Percentiles rank a stretch among this genome's conserved stretches.
These are phyloP conservation scores for Hanseniaspora uvarum DNA, from an alignment of 1,139 yeast species.

Conservation along the genomic window DNA sequence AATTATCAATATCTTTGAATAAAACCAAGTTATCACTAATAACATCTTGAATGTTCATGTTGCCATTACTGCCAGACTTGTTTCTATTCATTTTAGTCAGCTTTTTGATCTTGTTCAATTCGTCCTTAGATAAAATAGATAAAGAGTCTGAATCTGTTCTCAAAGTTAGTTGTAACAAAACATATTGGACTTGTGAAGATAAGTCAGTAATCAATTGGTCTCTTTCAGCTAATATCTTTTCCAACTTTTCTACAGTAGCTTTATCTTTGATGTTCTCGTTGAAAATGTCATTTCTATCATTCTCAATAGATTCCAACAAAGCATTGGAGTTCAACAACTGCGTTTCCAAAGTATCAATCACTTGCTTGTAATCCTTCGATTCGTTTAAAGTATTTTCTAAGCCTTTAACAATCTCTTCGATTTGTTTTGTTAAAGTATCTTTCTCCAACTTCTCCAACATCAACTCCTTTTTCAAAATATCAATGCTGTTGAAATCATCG, in stretches of 20 bases:
- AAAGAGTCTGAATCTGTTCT: constrained; percentile 28
- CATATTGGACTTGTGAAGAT: constrained; percentile 66
- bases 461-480: constrained; percentile 53
- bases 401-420: constrained; percentile 62
- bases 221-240: constrained; percentile 36
- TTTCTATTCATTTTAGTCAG: constrained; percentile 26
- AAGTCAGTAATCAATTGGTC: constrained; percentile 57
- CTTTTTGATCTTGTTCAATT: constrained; percentile 38
- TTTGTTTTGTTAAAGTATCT: constrained; percentile 56
- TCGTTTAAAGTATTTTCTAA: constrained; percentile 73
- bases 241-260: constrained; percentile 33
- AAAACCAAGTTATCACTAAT: constrained; percentile 65
- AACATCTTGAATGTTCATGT: constrained; percentile 51
- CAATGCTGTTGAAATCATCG: constrained; percentile 38
- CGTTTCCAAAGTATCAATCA: constrained; percentile 39
- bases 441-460: constrained; percentile 64
- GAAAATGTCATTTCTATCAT: constrained; percentile 27
- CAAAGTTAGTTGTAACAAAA: constrained; percentile 54
- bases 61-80: constrained; percentile 29
- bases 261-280: constrained; percentile 27
- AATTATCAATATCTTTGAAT: constrained; percentile 55
- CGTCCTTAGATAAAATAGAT: constrained; percentile 31
- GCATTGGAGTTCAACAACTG: constrained; percentile 45
- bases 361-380: constrained; percentile 55
- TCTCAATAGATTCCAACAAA: constrained; percentile 38